Conservation (phyloP, 352 stramenopile species). For the Phytophthora quininea region DNA sequence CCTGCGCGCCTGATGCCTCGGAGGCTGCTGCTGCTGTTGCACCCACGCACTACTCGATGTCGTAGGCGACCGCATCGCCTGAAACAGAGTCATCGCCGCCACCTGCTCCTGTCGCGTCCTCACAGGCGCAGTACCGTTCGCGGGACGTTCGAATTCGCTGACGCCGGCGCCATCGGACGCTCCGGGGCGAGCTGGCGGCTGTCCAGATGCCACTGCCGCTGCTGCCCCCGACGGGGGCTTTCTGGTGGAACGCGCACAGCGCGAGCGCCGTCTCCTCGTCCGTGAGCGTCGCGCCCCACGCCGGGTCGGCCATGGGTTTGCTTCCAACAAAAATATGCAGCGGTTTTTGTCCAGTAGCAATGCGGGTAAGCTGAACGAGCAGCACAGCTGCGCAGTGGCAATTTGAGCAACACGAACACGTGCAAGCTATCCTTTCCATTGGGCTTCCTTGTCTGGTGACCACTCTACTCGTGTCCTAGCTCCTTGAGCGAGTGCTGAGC, state of each 20-base stretch:
- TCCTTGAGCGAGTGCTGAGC: constrained; percentile 83
- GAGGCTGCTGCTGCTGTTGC: constrained; percentile 13
- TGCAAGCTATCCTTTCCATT: too few species aligned
- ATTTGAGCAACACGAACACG: too few species aligned
- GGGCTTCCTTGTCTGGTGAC: neutral
- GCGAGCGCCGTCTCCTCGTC: constrained; percentile 36
- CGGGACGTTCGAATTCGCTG: constrained; percentile 11
- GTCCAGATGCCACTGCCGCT: constrained; percentile 10
- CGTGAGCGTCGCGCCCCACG: constrained; percentile 25
- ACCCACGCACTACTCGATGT: constrained; percentile 26
- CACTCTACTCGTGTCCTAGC: constrained; percentile 37
- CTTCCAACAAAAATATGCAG: too few species aligned
- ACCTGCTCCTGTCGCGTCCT: neutral
- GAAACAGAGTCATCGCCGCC: constrained; percentile 17
- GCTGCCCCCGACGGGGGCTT: constrained; percentile 8
- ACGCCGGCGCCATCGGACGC: neutral
- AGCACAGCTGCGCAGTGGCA: too few species aligned
- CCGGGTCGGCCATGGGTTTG: constrained; percentile 38
- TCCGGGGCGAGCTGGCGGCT: constrained; percentile 11
- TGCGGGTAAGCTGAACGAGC: too few species aligned
- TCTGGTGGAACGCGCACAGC: constrained; percentile 32
- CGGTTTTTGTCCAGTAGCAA: too few species aligned
- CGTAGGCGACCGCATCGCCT: constrained; percentile 18
- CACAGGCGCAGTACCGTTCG: constrained; percentile 14
- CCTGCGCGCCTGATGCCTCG: constrained; percentile 17